Percentiles rank a stretch among this genome's conserved stretches.
Conservation (phyloP, 305 asterid species). For the Nicotiana rustica region DNA sequence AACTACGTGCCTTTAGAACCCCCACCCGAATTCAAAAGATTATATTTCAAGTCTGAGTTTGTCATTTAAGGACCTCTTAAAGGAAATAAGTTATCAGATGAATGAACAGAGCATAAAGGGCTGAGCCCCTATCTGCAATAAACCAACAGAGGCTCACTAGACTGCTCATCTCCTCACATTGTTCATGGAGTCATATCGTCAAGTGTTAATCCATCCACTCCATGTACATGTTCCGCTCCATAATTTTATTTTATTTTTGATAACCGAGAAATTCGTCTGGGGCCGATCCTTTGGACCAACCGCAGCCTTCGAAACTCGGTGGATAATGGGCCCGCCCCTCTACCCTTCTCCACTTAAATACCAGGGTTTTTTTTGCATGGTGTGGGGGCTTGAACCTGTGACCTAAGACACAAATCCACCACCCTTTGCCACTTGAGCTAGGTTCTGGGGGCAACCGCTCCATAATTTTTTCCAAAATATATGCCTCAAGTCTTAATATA, state of each 20-base stretch:
- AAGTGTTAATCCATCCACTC: neutral
- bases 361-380: too few relatives aligned
- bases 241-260: neutral
- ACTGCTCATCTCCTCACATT: neutral
- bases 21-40: neutral
- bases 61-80: neutral
- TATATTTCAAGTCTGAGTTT: neutral
- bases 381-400: too few relatives aligned
- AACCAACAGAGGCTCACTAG: conserved; percentile 17
- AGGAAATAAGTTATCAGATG: neutral
- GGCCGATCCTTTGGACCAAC: too few relatives aligned
- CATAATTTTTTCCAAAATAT: neutral
- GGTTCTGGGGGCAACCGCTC: too few relatives aligned
- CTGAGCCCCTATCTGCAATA: neutral
- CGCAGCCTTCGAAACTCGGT: too few relatives aligned
- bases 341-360: too few relatives aligned
- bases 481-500: neutral
- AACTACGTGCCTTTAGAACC: neutral
- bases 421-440: too few relatives aligned
- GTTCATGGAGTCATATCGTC: neutral
- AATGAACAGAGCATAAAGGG: neutral
- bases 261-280: too few relatives aligned
- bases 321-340: too few relatives aligned
- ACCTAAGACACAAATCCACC: too few relatives aligned
- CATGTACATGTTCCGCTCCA: neutral